A percentile compares a stretch with the other conserved stretches of the same genome.
Conservation (phyloP, 129 eudicot genomes). For the Lactuca saligna region DNA sequence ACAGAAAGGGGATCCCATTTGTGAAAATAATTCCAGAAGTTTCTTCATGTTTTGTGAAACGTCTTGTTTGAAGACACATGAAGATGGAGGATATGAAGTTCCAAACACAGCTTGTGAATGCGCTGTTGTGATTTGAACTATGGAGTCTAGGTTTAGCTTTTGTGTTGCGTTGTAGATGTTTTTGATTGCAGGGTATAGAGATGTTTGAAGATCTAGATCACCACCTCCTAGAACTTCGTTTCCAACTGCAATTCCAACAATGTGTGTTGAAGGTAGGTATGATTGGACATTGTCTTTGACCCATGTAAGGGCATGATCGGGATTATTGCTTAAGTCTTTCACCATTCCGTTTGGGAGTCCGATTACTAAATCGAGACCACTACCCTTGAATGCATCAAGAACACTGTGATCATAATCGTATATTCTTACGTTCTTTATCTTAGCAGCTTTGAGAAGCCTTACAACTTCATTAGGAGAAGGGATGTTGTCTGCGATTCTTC, state of each 20-base stretch:
- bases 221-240: constrained; percentile 71
- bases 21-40: constrained; percentile 64
- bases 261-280: constrained; percentile 59
- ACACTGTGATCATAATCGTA: constrained; percentile 75
- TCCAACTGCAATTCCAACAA: constrained; percentile 86
- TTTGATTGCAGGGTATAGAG: constrained; percentile 59
- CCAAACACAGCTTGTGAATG: constrained; percentile 77
- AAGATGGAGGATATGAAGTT: constrained; percentile 83
- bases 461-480: constrained; percentile 91
- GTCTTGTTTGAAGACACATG: constrained; percentile 54
- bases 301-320: constrained; percentile 84
- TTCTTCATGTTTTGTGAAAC: constrained; percentile 75
- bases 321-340: constrained; percentile 60
- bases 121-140: constrained; percentile 74
- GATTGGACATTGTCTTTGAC: constrained; percentile 72
- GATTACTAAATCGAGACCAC: constrained; percentile 85
- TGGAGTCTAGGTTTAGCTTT: constrained; percentile 41
- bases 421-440: constrained; percentile 80
- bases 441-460: constrained; percentile 64
- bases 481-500: constrained; percentile 85
- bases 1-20: constrained; percentile 88
- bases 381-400: constrained; percentile 76
- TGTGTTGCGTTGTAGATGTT: constrained; percentile 84
- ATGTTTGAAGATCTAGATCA: constrained; percentile 52
- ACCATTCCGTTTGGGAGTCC: constrained; percentile 75